phyloP scores from a whole-genome alignment of 179 eudicot genomes.

The Nepenthes alata region DNA sequence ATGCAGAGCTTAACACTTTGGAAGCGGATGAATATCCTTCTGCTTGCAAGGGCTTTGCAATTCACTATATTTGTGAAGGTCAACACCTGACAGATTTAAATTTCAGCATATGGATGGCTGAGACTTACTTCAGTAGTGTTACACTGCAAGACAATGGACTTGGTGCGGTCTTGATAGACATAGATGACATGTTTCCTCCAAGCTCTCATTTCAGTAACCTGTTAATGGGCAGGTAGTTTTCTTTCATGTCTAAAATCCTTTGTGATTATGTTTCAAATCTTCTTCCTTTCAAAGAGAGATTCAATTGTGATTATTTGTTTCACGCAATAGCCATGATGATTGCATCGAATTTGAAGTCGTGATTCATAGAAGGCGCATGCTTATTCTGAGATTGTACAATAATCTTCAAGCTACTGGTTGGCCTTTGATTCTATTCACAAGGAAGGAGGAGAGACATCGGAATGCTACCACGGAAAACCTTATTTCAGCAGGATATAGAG shows the following conservation, averaged over 20 bases:
- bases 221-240: conserved; percentile 14
- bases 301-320: neutral
- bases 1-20: conserved; percentile 26
- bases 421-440: conserved; percentile 26
- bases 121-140: conserved; percentile 14
- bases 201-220: conserved; percentile 2
- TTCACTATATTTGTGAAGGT: conserved; percentile 21
- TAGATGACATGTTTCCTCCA: conserved; percentile 19
- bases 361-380: conserved; percentile 10
- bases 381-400: conserved; percentile 13
- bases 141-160: conserved; percentile 11
- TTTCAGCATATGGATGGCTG: conserved; percentile 13
- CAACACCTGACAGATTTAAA: conserved; percentile 23
- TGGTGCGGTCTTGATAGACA: conserved; percentile 25
- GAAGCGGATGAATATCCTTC: conserved; percentile 16
- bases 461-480: conserved; percentile 21
- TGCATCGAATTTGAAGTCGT: conserved; percentile 11
- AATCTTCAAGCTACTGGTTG: conserved; percentile 29
- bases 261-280: neutral
- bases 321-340: conserved; percentile 7
- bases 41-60: conserved; percentile 16
- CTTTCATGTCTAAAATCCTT: neutral
- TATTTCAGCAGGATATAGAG: conserved; percentile 20
- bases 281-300: too few species aligned
- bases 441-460: conserved; percentile 23